phyloP scores from a whole-genome alignment of 2,329 filamentous ascomycete species.

The Pseudonectria foliicola region DNA sequence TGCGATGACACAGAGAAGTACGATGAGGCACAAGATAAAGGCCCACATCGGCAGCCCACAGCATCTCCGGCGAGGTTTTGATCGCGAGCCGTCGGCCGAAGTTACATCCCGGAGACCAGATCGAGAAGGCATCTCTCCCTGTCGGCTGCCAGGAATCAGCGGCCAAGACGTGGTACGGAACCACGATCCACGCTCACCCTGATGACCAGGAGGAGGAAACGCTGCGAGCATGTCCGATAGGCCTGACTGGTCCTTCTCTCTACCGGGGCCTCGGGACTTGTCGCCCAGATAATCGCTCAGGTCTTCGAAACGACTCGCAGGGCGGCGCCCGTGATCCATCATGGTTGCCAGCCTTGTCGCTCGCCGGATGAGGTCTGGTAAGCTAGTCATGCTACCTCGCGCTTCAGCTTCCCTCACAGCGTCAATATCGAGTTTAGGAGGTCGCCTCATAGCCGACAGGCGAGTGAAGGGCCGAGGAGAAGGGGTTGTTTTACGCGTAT shows the following conservation, averaged over 20 bases:
- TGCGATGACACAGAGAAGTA: conserved; percentile 65
- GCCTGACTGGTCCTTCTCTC: conserved; percentile 41
- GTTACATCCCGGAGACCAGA: conserved; percentile 12
- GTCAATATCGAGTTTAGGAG: conserved; percentile 73
- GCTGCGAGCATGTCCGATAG: conserved; percentile 60
- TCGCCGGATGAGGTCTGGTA: conserved; percentile 83
- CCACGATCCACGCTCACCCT: conserved; percentile 38
- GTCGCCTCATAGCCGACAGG: conserved; percentile 52
- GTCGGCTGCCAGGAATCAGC: conserved; percentile 25
- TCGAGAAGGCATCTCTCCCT: conserved; percentile 14
- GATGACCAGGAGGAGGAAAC: conserved; percentile 53
- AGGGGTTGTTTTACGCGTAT: conserved; percentile 21
- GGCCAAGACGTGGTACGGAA: conserved; percentile 43
- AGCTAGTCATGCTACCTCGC: conserved; percentile 81
- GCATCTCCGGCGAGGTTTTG: conserved; percentile 51
- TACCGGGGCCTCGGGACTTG: conserved; percentile 30
- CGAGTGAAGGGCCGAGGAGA: conserved; percentile 30
- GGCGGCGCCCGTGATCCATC: conserved; percentile 71
- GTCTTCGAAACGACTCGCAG: conserved; percentile 51
- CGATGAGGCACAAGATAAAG: conserved; percentile 58
- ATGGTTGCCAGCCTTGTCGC: conserved; percentile 82
- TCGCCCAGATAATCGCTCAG: conserved; percentile 44
- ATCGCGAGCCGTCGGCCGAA: conserved; percentile 17
- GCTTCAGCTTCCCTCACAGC: conserved; percentile 75
- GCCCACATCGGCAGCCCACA: conserved; percentile 80